These are phyloP conservation scores for Tagetes patula DNA, from an alignment of 129 eudicot species.

Conservation along the genomic window DNA sequence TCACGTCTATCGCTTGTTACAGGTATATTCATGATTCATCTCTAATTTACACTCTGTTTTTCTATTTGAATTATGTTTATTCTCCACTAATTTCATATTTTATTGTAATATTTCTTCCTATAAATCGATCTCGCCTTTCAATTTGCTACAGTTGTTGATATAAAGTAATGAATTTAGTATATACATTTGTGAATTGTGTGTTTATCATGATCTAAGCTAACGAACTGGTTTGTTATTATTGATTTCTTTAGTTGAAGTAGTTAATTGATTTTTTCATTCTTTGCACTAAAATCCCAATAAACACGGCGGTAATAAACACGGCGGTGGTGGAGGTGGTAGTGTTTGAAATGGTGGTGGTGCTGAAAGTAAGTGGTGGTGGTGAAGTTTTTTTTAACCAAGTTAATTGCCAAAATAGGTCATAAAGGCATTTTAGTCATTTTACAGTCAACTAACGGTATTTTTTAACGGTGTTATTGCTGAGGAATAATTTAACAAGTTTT, in stretches of 20 bases:
- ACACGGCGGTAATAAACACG: no score
- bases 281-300: no score
- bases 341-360: no score
- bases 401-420: no score
- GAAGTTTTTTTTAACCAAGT: no score
- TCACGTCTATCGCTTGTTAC: background rate
- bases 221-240: background rate
- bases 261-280: background rate
- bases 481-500: no score
- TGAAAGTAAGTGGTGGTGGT: no score
- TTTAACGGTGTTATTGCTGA: no score
- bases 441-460: no score
- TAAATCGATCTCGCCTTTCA: background rate
- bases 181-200: background rate
- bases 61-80: background rate
- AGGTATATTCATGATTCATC: conserved; percentile 18
- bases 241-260: no score
- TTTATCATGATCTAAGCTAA: background rate
- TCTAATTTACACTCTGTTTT: background rate
- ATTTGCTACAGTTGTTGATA: conserved; percentile 7
- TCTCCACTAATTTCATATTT: background rate
- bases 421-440: no score
- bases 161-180: conserved; percentile 2
- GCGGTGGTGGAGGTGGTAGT: no score
- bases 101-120: background rate